Percentiles rank a stretch among this genome's conserved stretches.
phyloP scores from a whole-genome alignment of 352 stramenopile species.

The Globisporangium cystogenes region DNA sequence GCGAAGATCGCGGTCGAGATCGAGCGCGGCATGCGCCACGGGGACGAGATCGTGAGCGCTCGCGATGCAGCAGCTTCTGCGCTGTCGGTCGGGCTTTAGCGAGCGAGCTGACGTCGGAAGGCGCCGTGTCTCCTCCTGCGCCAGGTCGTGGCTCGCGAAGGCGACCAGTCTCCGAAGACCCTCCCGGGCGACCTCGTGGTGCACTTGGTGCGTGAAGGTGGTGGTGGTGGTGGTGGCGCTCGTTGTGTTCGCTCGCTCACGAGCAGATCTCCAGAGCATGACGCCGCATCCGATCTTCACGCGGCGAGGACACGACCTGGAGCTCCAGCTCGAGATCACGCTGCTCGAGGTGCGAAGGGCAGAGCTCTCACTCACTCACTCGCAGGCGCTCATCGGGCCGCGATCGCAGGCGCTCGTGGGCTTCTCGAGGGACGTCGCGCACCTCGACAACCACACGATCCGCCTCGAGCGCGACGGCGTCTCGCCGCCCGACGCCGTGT shows the following conservation, averaged over 20 bases:
- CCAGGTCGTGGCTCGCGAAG: background rate
- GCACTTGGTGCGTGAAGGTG: background rate
- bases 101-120: background rate
- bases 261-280: slow-evolving; percentile 1
- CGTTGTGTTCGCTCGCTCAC: too few species aligned
- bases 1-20: slow-evolving; percentile 21
- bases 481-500: background rate
- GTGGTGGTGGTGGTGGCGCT: too few species aligned
- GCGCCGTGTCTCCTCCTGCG: background rate
- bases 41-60: slow-evolving; percentile 22
- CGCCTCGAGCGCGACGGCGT: background rate
- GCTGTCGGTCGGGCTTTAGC: background rate
- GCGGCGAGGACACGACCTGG: slow-evolving; percentile 87
- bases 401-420: background rate
- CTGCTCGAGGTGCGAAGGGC: slow-evolving; percentile 66
- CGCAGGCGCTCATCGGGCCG: too few species aligned
- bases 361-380: too few species aligned
- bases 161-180: background rate
- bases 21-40: slow-evolving; percentile 25
- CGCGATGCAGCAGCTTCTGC: background rate
- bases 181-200: background rate
- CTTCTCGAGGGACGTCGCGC: background rate
- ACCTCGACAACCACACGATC: background rate
- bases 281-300: slow-evolving; percentile 69
- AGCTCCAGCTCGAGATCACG: slow-evolving; percentile 88